Percentiles rank a stretch among this genome's conserved stretches.
Conservation (phyloP, 768 basidiomycete genomes). For the Kondoa malvinella region DNA sequence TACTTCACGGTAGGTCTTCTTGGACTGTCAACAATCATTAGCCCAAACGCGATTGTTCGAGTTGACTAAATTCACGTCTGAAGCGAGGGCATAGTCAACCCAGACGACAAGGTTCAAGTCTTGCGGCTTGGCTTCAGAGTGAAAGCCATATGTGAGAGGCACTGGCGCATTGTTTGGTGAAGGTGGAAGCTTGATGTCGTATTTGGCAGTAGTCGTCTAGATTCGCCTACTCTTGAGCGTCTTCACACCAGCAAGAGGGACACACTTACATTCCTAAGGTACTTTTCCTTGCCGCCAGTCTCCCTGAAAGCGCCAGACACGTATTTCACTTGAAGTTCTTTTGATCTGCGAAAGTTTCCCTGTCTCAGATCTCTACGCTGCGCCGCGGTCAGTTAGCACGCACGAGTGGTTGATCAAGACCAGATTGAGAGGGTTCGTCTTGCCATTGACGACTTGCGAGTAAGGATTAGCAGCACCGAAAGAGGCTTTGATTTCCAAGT, state of each 20-base stretch:
- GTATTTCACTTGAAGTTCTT: neutral
- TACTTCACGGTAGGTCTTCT: neutral
- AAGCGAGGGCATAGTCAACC: slow-evolving; percentile 4
- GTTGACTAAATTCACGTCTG: neutral
- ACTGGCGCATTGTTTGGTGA: neutral
- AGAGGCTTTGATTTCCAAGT: neutral
- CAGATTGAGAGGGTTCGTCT: neutral
- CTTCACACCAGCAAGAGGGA: neutral
- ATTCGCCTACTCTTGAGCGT: neutral
- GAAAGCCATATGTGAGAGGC: neutral
- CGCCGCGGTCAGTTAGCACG: neutral
- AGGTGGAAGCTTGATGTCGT: neutral
- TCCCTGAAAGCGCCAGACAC: slow-evolving; percentile 1
- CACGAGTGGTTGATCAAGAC: slow-evolving; percentile 1
- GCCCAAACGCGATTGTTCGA: neutral
- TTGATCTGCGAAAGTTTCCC: neutral
- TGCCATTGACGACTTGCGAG: neutral
- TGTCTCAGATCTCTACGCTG: neutral
- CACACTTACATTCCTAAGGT: neutral
- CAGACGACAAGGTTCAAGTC: neutral
- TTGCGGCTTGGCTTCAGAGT: slow-evolving; percentile 1
- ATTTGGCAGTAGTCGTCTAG: slow-evolving; percentile 1
- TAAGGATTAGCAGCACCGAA: neutral
- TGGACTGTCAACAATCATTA: neutral
- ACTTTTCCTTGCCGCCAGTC: neutral